These are phyloP conservation scores for Schizothecium vesticola DNA, from an alignment of 495 filamentous ascomycete genomes.

Conservation along the genomic window DNA sequence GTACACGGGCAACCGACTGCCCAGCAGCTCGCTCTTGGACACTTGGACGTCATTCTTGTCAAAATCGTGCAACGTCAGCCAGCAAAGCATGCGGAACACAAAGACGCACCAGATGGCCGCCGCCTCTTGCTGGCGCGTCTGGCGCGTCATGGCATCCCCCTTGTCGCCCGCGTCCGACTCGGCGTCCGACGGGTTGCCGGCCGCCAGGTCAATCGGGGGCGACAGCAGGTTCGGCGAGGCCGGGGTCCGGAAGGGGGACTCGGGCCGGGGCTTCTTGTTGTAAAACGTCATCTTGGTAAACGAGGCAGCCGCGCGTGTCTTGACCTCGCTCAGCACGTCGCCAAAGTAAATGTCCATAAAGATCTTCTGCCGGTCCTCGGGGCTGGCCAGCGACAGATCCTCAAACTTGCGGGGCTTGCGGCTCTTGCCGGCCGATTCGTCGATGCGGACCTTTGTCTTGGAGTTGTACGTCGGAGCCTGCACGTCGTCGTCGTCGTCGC, in stretches of 20 bases:
- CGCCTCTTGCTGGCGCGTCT: conserved; percentile 9
- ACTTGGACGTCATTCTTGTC: conserved; percentile 43
- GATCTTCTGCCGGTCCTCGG: conserved; percentile 35
- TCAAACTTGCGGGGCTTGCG: conserved; percentile 19
- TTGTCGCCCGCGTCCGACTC: neutral
- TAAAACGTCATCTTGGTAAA: conserved; percentile 13
- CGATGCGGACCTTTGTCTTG: neutral
- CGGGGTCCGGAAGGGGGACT: neutral
- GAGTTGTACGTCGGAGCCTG: neutral
- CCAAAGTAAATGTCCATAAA: conserved; percentile 42
- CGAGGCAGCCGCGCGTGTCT: conserved; percentile 20
- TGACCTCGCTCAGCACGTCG: conserved; percentile 30
- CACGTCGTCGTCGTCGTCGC: conserved; percentile 10
- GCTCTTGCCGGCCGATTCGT: neutral
- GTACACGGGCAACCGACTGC: conserved; percentile 46
- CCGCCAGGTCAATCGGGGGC: neutral
- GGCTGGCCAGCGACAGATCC: conserved; percentile 32
- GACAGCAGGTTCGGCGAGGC: neutral
- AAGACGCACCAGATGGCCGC: conserved; percentile 42
- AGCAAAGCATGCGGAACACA: conserved; percentile 49
- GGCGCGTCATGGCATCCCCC: neutral
- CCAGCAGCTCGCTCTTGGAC: conserved; percentile 41
- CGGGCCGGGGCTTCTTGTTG: neutral
- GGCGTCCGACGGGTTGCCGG: conserved; percentile 1
- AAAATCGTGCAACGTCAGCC: conserved; percentile 49